A percentile compares a stretch with the other conserved stretches of the same genome.
Evolutionary conservation across 805 yeast species (phyloP).

Genomic region (Zygoascus biomembranicola): DNA sequence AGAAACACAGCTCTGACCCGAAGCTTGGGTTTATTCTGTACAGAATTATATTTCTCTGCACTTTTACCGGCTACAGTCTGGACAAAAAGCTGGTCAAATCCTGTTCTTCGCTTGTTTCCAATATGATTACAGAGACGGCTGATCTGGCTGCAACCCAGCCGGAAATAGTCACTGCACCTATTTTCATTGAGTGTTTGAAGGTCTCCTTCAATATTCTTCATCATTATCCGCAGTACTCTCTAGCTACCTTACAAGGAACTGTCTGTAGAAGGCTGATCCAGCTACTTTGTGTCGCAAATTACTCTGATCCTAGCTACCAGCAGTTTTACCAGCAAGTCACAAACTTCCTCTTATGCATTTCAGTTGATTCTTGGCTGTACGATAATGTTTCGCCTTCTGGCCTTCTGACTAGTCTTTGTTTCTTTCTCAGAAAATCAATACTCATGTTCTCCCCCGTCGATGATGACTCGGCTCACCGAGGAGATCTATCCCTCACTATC

Average conservation of each 20-base stretch:
- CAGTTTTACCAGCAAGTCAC: slow-evolving; percentile 8
- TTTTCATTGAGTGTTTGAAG: slow-evolving; percentile 11
- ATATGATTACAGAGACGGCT: background rate
- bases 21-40: background rate
- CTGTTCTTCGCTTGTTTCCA: background rate
- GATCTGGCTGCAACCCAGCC: background rate
- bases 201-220: slow-evolving; percentile 12
- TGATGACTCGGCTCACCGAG: background rate
- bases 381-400: background rate
- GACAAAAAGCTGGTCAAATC: slow-evolving; percentile 5
- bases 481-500: slow-evolving; percentile 3
- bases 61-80: slow-evolving; percentile 6
- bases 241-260: slow-evolving; percentile 5
- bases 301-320: background rate
- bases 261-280: slow-evolving; percentile 4
- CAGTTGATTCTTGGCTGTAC: slow-evolving; percentile 2
- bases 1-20: background rate
- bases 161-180: background rate
- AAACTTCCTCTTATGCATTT: slow-evolving; percentile 10
- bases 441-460: slow-evolving; percentile 3
- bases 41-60: slow-evolving; percentile 8
- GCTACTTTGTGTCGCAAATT: background rate
- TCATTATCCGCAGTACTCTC: slow-evolving; percentile 8
- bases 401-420: background rate
- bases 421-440: background rate